Base-by-base conservation (phyloP, 345 rosid species). In the Eutrema japonicum region DNA sequence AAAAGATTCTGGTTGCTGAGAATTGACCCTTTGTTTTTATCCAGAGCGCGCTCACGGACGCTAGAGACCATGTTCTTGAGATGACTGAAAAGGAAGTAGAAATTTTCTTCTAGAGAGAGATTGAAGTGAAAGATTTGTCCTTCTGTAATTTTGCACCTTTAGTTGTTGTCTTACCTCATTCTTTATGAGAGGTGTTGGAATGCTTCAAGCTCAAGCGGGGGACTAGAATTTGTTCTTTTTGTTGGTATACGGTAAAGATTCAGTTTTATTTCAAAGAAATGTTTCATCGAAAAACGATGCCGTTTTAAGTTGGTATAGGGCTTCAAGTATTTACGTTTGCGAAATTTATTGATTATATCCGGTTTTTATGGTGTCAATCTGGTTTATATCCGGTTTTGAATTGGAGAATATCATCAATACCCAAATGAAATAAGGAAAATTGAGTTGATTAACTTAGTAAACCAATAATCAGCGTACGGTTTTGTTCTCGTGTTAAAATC, bases 1-100 rank as follows among this genome's bases (percentile, higher is more conserved):
- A 0, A 26, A 33, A 33, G 43, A 2, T 35, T 64, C 36, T 51
- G 32, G 53, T 45, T 51, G 1, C 68, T 72, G 65, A 46, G 42
- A 71, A 37, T 6, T 16, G 50, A 4, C 3, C 6, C 2, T 30
- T 50, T 43, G 9, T 16, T 30, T 40, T 7, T 26, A 47, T 38
- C 4, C 90, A 94, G 97, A 87, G 95, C 78, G 96, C 97, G 5
- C 88, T 94, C 10, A 74, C 84, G 30, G 97, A 91, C 70, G 98
- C 97, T 61, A 87, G 84, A 79, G 98, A 94, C 76, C 97, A 91
- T 76, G 98, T 94, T 55, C 86, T 71, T 51, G 97, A 94, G 88
- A 91, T 94, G 98, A 91, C 80, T 70, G 97, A 91, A 72, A 89
- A 86, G 76, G 97, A 91, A 86, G 86, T 94, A 77, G 84, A 78